Evolutionary conservation across 768 basidiomycete genomes (phyloP), one percentile per base, ranked within the genome.

Genomic region (Podaxis rugospora): DNA sequence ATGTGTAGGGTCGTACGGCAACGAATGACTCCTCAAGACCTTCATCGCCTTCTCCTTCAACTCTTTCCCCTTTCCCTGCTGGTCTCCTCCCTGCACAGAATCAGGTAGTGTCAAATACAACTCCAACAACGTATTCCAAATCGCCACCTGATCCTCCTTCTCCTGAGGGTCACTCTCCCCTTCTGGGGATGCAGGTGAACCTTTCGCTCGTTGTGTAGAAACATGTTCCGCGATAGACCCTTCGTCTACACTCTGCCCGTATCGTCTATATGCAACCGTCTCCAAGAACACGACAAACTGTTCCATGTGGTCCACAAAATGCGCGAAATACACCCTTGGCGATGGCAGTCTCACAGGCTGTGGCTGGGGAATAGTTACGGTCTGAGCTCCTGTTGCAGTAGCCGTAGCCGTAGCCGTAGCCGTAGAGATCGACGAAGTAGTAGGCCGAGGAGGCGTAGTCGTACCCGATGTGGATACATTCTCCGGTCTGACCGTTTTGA

Each of bases 101-200:
- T 44, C 50, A n/a, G 83, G 80, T 37, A 81, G 70, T 6, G 87
- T 83, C 49, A 99, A 82, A 71, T 98, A 98, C 10, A 99, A 82
- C 73, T 99, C 96, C 62, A 98, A 76, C 2, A 98, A 78, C 9
- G 95, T 98, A 74, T 96, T 97, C 95, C 95, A 98, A 2, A 98
- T 87, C 0, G 94, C 89, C 7, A 83, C 79, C 23, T 49, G 93
- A 68, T 95, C 92, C 7, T 72, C 71, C 66, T 76, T 79, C 62
- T 90, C 90, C 0, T 62, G 69, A 28, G 77, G 75, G 53, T 83
- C 82, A 21, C 67, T 93, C 11, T 49, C 18, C 42, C 84, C 83
- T 1, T 76, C 62, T 28, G 55, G 51, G 42, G 55, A n/a, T 40
- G 59, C 63, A 7, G 66, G 9, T 49, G 9, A 11, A 4, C 23